These are phyloP conservation scores for Fusarium anthophilum DNA, from an alignment of 2,329 filamentous ascomycete genomes.

Conservation along the genomic window DNA sequence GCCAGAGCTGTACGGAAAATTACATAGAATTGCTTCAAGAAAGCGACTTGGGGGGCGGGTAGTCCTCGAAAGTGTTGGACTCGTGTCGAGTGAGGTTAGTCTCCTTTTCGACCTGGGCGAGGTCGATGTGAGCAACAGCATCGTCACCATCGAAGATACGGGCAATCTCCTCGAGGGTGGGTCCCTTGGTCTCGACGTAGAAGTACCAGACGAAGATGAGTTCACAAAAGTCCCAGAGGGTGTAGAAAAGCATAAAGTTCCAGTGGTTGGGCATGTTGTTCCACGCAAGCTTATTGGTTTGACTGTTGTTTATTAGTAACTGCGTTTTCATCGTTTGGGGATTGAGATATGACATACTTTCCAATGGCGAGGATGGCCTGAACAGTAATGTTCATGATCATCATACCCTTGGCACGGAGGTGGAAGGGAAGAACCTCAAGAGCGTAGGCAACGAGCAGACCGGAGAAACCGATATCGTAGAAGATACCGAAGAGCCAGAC, in stretches of 20 bases:
- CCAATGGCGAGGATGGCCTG: conserved; percentile 70
- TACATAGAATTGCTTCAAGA: background rate
- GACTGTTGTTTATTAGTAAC: conserved; percentile 48
- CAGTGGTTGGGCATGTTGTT: conserved; percentile 67
- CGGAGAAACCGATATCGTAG: conserved; percentile 69
- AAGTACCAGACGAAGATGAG: conserved; percentile 72
- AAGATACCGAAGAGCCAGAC: conserved; percentile 69
- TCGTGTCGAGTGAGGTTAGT: conserved; percentile 42
- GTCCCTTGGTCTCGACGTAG: conserved; percentile 75
- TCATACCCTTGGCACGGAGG: conserved; percentile 67
- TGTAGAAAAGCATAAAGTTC: conserved; percentile 74
- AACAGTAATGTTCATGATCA: conserved; percentile 72
- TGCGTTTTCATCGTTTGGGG: background rate
- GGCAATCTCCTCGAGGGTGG: conserved; percentile 69
- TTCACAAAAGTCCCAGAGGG: conserved; percentile 69
- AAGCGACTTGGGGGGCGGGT: conserved; percentile 25
- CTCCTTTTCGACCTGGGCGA: conserved; percentile 66
- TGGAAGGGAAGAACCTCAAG: conserved; percentile 68
- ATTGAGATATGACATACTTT: conserved; percentile 55
- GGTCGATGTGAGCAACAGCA: conserved; percentile 63
- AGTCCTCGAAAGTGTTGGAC: conserved; percentile 22
- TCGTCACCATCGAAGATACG: conserved; percentile 76
- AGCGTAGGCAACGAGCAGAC: conserved; percentile 65
- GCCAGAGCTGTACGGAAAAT: background rate
- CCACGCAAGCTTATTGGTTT: conserved; percentile 73